phyloP scores from a whole-genome alignment of 1,284 basidiomycete genomes.

The Coniophora puteana region DNA sequence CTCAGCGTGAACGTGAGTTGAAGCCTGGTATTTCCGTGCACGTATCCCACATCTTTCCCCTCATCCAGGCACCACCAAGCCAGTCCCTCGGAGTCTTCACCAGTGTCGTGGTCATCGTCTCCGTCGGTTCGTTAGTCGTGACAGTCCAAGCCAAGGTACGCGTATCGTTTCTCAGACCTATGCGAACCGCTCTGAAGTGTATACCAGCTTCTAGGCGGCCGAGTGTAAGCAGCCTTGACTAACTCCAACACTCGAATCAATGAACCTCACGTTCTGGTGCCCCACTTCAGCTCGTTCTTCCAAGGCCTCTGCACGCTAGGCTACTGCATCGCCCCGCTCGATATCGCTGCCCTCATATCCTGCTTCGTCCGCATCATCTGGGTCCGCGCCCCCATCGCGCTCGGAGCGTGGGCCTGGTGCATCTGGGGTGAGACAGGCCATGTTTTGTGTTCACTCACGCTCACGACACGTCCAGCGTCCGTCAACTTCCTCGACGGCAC shows the following conservation, averaged over 20 bases:
- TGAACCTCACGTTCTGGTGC: slow-evolving; percentile 7
- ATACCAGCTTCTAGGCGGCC: slow-evolving; percentile 79
- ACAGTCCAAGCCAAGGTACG: slow-evolving; percentile 87
- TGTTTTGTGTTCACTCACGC: slow-evolving; percentile 4
- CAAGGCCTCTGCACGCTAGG: slow-evolving; percentile 91
- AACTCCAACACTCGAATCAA: background rate
- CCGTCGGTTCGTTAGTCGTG: slow-evolving; percentile 83
- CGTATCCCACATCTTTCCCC: background rate
- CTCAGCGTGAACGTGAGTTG: slow-evolving; percentile 79
- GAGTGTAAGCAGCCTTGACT: slow-evolving; percentile 62
- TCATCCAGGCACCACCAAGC: slow-evolving; percentile 76
- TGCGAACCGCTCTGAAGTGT: slow-evolving; percentile 5
- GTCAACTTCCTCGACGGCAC: slow-evolving; percentile 94
- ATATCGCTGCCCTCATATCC: slow-evolving; percentile 84
- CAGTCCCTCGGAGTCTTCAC: slow-evolving; percentile 91
- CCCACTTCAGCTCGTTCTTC: slow-evolving; percentile 84
- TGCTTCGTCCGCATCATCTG: slow-evolving; percentile 86
- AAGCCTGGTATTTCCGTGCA: background rate
- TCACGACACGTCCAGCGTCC: slow-evolving; percentile 64
- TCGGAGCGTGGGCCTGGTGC: slow-evolving; percentile 89
- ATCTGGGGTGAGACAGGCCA: slow-evolving; percentile 76
- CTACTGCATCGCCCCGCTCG: slow-evolving; percentile 88
- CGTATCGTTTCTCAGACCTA: background rate
- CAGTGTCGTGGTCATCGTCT: slow-evolving; percentile 87
- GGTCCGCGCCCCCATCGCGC: slow-evolving; percentile 79